Base-by-base conservation (phyloP, 148 eudicot genomes). In the Cornus kousa region DNA sequence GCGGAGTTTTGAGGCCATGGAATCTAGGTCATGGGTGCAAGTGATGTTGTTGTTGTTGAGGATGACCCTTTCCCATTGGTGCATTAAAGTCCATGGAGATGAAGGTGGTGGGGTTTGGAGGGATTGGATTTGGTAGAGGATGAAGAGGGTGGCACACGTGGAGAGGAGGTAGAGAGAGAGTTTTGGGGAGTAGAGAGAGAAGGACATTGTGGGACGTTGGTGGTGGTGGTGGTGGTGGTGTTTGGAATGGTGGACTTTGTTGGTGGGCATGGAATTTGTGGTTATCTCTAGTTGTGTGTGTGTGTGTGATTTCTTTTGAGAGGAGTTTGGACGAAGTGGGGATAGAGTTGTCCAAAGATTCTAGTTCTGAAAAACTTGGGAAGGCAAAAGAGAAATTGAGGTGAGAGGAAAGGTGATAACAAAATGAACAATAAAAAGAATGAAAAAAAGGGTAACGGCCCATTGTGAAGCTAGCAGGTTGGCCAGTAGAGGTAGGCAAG, bases 121-220 rank as follows among this genome's bases (percentile, higher is more conserved):
- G 31, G 87, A 80, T 57, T 85, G 86, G 76, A 85, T 77, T 69
- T 88, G 86, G 69, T 88, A 83, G 76, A 90, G 50, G 71, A 89
- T 9, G 75, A 90, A 88, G 53, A 90, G 70, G 23, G 77, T 20
- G 66, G 78, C 75, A 23, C 81, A 79, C 0, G 70, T 60, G 43
- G 77, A 69, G 17, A 86, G 50, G 68, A 89, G 74, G 82, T 75
- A 43, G 31, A 87, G 32, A 2, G 87, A 89, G 72, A 87, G 80
- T 65, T 86, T 83, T 33, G 87, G 84, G 9, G 93, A 77, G 80
- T 76, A 83, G 67, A 68, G 78, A 31, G 76, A 81, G 9, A 67
- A 22, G 5, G 77, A 65, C 10, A 67, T 53, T 75, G 7, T 74
- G 82, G 71, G 31, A 67, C 35, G 80, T 81, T 19, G 71, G 39